Percentiles rank a stretch among this genome's conserved stretches.
phyloP scores from a whole-genome alignment of 768 basidiomycete genomes.

The Podaxis mareebaensis region DNA sequence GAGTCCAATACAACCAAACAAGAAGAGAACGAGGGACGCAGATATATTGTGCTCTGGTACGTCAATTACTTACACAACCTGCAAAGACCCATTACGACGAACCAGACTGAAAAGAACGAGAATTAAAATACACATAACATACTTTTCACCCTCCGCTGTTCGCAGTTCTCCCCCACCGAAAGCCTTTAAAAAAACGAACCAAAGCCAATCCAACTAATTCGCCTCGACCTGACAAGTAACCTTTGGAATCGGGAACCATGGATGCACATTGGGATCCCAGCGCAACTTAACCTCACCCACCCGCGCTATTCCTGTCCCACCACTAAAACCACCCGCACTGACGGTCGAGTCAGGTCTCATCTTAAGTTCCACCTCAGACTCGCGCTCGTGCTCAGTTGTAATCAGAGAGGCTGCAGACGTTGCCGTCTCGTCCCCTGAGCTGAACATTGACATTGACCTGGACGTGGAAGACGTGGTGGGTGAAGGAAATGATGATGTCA shows the following conservation, averaged over 20 bases:
- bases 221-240: neutral
- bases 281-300: neutral
- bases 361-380: neutral
- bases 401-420: neutral
- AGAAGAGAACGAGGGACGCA: too few species aligned
- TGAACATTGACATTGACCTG: neutral
- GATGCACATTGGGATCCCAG: conserved; percentile 13
- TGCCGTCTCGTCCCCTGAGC: neutral
- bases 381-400: neutral
- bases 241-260: conserved; percentile 10
- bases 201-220: neutral
- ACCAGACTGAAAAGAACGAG: too few species aligned
- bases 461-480: neutral
- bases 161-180: neutral
- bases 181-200: neutral
- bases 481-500: neutral
- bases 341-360: neutral
- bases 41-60: too few species aligned
- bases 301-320: neutral
- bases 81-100: too few species aligned
- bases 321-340: neutral
- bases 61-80: too few species aligned
- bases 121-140: neutral
- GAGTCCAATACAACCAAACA: too few species aligned
- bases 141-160: neutral